Evolutionary conservation across 306 rosid species (phyloP).

Genomic region (Trichosanthes truncata): DNA sequence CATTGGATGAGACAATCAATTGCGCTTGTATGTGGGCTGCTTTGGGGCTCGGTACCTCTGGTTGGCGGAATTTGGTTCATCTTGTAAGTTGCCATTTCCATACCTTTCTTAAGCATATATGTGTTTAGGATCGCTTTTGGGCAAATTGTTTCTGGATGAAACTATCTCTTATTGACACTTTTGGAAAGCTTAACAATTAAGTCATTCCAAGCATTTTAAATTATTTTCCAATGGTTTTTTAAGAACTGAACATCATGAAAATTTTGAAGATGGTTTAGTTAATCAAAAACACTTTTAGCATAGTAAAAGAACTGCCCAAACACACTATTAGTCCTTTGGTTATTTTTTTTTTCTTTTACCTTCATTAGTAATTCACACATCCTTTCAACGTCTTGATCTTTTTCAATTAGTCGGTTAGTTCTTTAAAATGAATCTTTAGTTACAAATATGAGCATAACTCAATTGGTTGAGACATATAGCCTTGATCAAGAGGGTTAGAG

Average conservation of each 20-base stretch:
- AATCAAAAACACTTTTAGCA: background rate
- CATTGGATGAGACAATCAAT: slow-evolving; percentile 91
- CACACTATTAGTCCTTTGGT: background rate
- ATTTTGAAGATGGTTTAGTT: background rate
- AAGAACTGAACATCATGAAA: background rate
- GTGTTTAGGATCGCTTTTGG: background rate
- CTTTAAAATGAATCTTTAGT: background rate
- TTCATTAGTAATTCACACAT: background rate
- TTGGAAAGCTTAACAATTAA: background rate
- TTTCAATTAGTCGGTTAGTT: background rate
- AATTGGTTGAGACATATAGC: background rate
- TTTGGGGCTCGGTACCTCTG: slow-evolving; percentile 86
- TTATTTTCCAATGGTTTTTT: background rate
- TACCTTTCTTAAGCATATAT: background rate
- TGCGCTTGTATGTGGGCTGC: slow-evolving; percentile 64
- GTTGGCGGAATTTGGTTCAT: slow-evolving; percentile 73
- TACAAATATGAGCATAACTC: too few relatives aligned
- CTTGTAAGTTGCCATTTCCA: slow-evolving; percentile 3
- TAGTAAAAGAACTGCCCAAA: background rate
- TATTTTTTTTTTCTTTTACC: background rate
- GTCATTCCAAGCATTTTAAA: background rate
- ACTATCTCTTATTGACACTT: background rate
- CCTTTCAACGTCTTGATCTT: background rate
- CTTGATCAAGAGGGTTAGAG: background rate
- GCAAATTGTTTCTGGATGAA: background rate